These are phyloP conservation scores for Crataegus laevigata DNA, from an alignment of 306 rosid species.

Conservation along the genomic window DNA sequence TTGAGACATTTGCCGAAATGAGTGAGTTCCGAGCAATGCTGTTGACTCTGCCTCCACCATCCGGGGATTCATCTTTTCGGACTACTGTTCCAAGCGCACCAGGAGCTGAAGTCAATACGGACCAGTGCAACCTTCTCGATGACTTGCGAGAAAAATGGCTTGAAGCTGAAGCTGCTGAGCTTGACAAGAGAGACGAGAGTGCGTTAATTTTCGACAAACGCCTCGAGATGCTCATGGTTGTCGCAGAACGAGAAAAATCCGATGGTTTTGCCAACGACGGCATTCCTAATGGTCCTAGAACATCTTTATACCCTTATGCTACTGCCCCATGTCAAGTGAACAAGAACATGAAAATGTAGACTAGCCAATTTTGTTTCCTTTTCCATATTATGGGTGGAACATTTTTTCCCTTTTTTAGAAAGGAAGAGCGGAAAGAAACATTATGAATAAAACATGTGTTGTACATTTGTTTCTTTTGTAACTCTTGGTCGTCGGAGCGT, in stretches of 20 bases:
- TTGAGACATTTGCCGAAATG: slow-evolving; percentile 79
- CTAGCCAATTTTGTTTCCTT: slow-evolving; percentile 17
- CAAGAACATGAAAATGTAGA: slow-evolving; percentile 12
- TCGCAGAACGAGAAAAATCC: slow-evolving; percentile 75
- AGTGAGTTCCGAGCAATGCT: slow-evolving; percentile 72
- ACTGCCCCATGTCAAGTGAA: slow-evolving; percentile 22
- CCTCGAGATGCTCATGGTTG: slow-evolving; percentile 78
- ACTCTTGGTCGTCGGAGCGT: slow-evolving; percentile 35
- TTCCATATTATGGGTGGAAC: background rate
- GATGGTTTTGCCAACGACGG: slow-evolving; percentile 18
- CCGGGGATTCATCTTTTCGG: slow-evolving; percentile 87
- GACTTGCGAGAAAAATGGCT: slow-evolving; percentile 97
- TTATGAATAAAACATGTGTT: slow-evolving; percentile 1
- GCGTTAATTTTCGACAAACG: slow-evolving; percentile 84
- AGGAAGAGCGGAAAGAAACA: no score
- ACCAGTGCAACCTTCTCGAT: slow-evolving; percentile 82
- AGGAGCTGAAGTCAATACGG: slow-evolving; percentile 59
- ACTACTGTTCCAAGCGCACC: slow-evolving; percentile 91
- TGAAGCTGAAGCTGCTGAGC: slow-evolving; percentile 94
- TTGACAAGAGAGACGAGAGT: slow-evolving; percentile 90
- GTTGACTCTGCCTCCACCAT: slow-evolving; percentile 85
- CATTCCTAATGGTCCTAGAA: slow-evolving; percentile 10
- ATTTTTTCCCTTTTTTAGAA: background rate
- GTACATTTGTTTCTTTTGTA: slow-evolving; percentile 20
- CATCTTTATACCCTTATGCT: slow-evolving; percentile 5